These are phyloP conservation scores for Coemansia umbellata DNA, from an alignment of 192 early-diverging fungal species.

Conservation along the genomic window DNA sequence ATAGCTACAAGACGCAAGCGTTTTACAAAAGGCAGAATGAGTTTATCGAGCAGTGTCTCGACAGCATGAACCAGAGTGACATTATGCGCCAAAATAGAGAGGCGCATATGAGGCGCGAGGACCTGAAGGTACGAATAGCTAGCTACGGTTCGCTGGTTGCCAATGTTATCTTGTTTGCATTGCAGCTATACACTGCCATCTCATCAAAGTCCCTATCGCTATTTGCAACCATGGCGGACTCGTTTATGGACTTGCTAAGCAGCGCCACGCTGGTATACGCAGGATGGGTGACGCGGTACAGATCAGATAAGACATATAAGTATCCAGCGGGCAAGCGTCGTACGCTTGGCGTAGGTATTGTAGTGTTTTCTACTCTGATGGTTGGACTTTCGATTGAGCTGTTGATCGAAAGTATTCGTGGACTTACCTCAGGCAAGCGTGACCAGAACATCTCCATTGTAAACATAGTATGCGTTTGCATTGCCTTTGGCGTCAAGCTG, in stretches of 20 bases:
- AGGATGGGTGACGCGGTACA: slow-evolving; percentile 53
- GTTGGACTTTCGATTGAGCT: slow-evolving; percentile 62
- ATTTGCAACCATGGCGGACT: slow-evolving; percentile 71
- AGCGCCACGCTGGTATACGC: slow-evolving; percentile 56
- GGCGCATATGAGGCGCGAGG: slow-evolving; percentile 8
- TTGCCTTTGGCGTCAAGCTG: slow-evolving; percentile 56
- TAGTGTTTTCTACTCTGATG: slow-evolving; percentile 68
- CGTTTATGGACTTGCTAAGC: slow-evolving; percentile 71
- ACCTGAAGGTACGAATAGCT: slow-evolving; percentile 51
- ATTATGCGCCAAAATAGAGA: neutral
- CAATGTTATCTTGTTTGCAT: slow-evolving; percentile 58
- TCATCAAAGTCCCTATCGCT: slow-evolving; percentile 63
- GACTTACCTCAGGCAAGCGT: slow-evolving; percentile 49
- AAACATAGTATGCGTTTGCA: slow-evolving; percentile 51
- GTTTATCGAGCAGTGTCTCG: slow-evolving; percentile 69
- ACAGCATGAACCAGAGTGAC: slow-evolving; percentile 15
- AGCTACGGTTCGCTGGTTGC: slow-evolving; percentile 62
- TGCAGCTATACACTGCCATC: slow-evolving; percentile 63
- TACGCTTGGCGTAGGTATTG: slow-evolving; percentile 66
- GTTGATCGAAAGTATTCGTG: slow-evolving; percentile 61
- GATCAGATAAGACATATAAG: slow-evolving; percentile 55
- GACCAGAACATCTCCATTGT: slow-evolving; percentile 38
- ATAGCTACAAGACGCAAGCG: slow-evolving; percentile 39
- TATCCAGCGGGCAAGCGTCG: slow-evolving; percentile 67
- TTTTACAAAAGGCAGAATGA: slow-evolving; percentile 85